These are phyloP conservation scores for Crepidotus sp. DNA, from an alignment of 1,284 basidiomycete genomes.

Conservation along the genomic window DNA sequence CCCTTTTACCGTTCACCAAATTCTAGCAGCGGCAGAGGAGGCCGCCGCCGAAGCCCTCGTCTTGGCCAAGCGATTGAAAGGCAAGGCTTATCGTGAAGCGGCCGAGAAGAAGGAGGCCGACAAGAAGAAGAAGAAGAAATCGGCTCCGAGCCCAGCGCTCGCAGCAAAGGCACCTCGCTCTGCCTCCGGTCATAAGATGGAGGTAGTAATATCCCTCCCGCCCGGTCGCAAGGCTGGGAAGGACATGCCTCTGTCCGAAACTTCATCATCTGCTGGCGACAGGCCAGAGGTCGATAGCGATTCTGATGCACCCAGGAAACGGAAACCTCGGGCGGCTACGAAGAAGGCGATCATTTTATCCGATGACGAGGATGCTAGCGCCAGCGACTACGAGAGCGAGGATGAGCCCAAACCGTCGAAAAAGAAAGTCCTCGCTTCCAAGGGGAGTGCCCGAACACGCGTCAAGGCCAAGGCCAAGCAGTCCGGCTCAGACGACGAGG, in stretches of 20 bases:
- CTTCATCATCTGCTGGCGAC: slow-evolving; percentile 14
- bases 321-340: slow-evolving; percentile 28
- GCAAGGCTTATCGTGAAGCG: slow-evolving; percentile 58
- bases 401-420: slow-evolving; percentile 20
- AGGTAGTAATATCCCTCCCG: slow-evolving; percentile 17
- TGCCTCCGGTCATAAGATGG: slow-evolving; percentile 7
- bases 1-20: slow-evolving; percentile 11
- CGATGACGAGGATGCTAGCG: slow-evolving; percentile 34
- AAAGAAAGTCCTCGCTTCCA: slow-evolving; percentile 17
- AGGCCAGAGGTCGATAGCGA: slow-evolving; percentile 28
- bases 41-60: slow-evolving; percentile 36
- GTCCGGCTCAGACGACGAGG: slow-evolving; percentile 17
- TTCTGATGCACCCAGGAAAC: slow-evolving; percentile 28
- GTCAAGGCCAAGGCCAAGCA: slow-evolving; percentile 19
- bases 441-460: slow-evolving; percentile 22
- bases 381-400: slow-evolving; percentile 18
- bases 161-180: slow-evolving; percentile 1
- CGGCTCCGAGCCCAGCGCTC: neutral
- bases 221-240: slow-evolving; percentile 13
- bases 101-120: slow-evolving; percentile 30
- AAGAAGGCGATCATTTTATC: slow-evolving; percentile 37
- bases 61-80: slow-evolving; percentile 62
- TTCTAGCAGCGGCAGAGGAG: slow-evolving; percentile 33
- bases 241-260: slow-evolving; percentile 13
- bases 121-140: slow-evolving; percentile 19